Conservation (phyloP, 1,139 yeast genomes). For the Geotrichum histeridarum region DNA sequence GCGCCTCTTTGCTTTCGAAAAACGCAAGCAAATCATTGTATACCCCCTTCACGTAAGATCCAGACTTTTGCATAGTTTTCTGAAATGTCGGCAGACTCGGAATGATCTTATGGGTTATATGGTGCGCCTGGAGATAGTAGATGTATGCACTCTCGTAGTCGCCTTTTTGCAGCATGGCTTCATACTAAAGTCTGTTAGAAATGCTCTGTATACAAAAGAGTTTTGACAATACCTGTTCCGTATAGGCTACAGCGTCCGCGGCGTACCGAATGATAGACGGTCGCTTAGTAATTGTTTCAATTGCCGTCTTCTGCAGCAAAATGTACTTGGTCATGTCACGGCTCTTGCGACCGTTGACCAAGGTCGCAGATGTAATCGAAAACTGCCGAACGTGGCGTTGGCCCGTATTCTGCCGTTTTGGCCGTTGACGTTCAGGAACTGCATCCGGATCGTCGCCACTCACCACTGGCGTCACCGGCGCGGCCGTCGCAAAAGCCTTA, state of each 20-base stretch:
- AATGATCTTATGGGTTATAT: conserved; percentile 18
- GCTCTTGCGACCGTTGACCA: background rate
- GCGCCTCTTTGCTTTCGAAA: conserved; percentile 1
- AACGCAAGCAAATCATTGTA: conserved; percentile 8
- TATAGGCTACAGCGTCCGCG: conserved; percentile 1
- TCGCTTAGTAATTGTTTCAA: conserved; percentile 10
- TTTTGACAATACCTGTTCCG: conserved; percentile 4
- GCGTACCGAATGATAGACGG: conserved; percentile 4
- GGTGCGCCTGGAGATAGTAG: conserved; percentile 18
- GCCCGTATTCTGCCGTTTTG: conserved; percentile 5
- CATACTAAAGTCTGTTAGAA: background rate
- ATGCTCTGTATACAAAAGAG: background rate
- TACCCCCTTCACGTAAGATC: conserved; percentile 12
- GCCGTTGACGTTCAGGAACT: background rate
- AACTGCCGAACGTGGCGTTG: conserved; percentile 16
- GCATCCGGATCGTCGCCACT: background rate
- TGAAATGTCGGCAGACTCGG: conserved; percentile 19
- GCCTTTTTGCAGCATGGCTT: conserved; percentile 7
- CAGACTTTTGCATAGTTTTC: conserved; percentile 13
- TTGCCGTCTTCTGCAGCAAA: conserved; percentile 14
- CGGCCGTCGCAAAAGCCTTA: background rate
- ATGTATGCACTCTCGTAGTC: conserved; percentile 19
- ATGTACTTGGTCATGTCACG: conserved; percentile 6
- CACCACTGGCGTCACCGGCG: background rate
- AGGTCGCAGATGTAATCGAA: conserved; percentile 12